These are phyloP conservation scores for Leptodontidium sp. DNA, from an alignment of 2,329 filamentous ascomycete genomes.

Conservation along the genomic window DNA sequence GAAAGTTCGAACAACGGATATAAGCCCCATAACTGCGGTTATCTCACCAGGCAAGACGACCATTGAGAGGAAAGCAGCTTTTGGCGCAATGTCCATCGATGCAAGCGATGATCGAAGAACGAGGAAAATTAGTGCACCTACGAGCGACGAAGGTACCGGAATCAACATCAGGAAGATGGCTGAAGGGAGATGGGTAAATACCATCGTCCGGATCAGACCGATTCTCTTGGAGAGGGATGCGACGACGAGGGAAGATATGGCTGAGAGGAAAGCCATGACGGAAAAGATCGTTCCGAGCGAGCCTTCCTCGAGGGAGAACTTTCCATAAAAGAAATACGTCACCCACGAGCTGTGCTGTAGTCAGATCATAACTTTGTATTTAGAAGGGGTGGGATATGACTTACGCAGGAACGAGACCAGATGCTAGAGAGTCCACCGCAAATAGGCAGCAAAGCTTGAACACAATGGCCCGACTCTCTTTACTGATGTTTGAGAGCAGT, in stretches of 20 bases:
- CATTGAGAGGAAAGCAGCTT: slow-evolving; percentile 73
- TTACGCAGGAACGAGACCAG: slow-evolving; percentile 72
- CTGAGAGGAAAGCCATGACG: slow-evolving; percentile 59
- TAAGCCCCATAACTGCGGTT: slow-evolving; percentile 74
- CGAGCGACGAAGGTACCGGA: slow-evolving; percentile 57
- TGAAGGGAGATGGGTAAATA: slow-evolving; percentile 76
- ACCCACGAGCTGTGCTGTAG: slow-evolving; percentile 60
- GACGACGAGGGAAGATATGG: slow-evolving; percentile 59
- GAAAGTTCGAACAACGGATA: slow-evolving; percentile 74
- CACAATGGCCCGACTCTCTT: slow-evolving; percentile 61
- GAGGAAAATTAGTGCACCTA: slow-evolving; percentile 62
- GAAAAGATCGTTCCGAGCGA: slow-evolving; percentile 63
- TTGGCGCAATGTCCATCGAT: slow-evolving; percentile 75
- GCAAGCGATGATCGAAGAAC: slow-evolving; percentile 67
- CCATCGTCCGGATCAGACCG: slow-evolving; percentile 76
- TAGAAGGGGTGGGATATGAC: slow-evolving; percentile 39
- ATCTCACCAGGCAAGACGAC: slow-evolving; percentile 70
- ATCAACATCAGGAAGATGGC: slow-evolving; percentile 63
- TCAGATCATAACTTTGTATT: slow-evolving; percentile 45
- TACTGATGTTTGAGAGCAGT: slow-evolving; percentile 64
- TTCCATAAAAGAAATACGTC: slow-evolving; percentile 62
- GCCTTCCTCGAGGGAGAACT: slow-evolving; percentile 57
- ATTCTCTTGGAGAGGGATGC: slow-evolving; percentile 62
- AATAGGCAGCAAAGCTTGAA: slow-evolving; percentile 72
- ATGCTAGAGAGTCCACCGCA: slow-evolving; percentile 73